Base-by-base conservation (phyloP, 768 basidiomycete genomes). In the Psilocybe subaeruginosa region DNA sequence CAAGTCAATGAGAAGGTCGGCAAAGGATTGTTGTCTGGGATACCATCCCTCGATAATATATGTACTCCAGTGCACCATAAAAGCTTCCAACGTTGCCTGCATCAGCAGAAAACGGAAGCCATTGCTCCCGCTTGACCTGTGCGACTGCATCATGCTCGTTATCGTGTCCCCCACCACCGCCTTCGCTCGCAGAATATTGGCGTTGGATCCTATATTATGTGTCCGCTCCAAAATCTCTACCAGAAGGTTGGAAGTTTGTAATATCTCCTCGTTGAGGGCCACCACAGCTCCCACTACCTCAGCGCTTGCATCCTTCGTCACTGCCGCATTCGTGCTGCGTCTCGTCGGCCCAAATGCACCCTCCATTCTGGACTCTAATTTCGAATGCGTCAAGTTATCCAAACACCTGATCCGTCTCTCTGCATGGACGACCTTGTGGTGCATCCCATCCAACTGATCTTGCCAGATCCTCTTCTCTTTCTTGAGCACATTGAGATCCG, bases 31-130 rank as follows among this genome's bases (percentile, higher is more conserved):
- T 29, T 62, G 69, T 23, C 59, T 58, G 8, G 70, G 70, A 45
- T 71, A 71, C 60, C 41, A 64, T 8, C 63, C 70, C 41, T 71
- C 68, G 4, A 66, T 69, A 19, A 71, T 69, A 2, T 62, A 39
- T 23, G 62, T 61, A 59, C 67, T 68, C 70, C 70, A 71, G 48
- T 65, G 63, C 1, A 66, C 67, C 55, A 71, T 64, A 49, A 71
- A 69, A 8, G 69, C 64, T 47, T 69, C 67, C 47, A 71, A 54
- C 27, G 66, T 62, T 23, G 60, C 64, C 50, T 68, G 67, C 59
- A 68, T 60, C 9, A 71, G 52, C 16, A 69, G 58, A 16, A 55
- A 19, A 30, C 52, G 58, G 53, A 66, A 65, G 8, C 56, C 48
- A 6, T 8, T 5, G 11, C 16, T 60, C 47, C 11, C 41, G 33